Evolutionary conservation across 441 rosid species (phyloP).

Genomic region (Capsella rubella): DNA sequence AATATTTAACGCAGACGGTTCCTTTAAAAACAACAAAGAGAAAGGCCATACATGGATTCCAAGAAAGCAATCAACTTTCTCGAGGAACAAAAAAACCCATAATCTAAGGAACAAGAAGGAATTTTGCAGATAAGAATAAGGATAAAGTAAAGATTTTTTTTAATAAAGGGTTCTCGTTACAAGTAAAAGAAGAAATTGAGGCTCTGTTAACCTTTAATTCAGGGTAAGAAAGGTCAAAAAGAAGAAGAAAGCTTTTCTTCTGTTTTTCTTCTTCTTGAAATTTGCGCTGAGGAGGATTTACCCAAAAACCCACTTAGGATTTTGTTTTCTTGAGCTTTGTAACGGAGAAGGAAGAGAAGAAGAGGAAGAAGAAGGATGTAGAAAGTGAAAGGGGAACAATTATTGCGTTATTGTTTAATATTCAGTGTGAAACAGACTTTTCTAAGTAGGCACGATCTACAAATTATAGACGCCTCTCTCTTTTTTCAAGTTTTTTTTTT

Average conservation of each 20-base stretch:
- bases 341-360: conserved; percentile 3
- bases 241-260: conserved; percentile 32
- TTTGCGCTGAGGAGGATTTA: conserved; percentile 18
- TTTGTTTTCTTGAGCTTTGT: conserved; percentile 41
- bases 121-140: conserved; percentile 28
- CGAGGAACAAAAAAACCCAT: conserved; percentile 42
- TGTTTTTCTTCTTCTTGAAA: conserved; percentile 41
- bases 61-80: conserved; percentile 44
- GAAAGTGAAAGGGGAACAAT: conserved; percentile 36
- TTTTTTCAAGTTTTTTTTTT: conserved; percentile 21
- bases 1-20: conserved; percentile 8
- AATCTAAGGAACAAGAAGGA: conserved; percentile 36
- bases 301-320: conserved; percentile 11
- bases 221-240: conserved; percentile 33
- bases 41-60: conserved; percentile 33
- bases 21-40: conserved; percentile 30
- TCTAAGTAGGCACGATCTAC: conserved; percentile 47
- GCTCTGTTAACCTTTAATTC: conserved; percentile 34
- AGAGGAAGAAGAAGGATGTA: conserved; percentile 9
- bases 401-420: conserved; percentile 34
- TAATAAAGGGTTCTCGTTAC: conserved; percentile 17
- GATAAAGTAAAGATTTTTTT: conserved; percentile 20
- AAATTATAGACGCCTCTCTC: conserved; percentile 40
- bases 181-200: conserved; percentile 20
- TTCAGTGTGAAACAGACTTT: conserved; percentile 43